Evolutionary conservation across 805 yeast species (phyloP).

Genomic region (Helenozyma rhizophorensis): DNA sequence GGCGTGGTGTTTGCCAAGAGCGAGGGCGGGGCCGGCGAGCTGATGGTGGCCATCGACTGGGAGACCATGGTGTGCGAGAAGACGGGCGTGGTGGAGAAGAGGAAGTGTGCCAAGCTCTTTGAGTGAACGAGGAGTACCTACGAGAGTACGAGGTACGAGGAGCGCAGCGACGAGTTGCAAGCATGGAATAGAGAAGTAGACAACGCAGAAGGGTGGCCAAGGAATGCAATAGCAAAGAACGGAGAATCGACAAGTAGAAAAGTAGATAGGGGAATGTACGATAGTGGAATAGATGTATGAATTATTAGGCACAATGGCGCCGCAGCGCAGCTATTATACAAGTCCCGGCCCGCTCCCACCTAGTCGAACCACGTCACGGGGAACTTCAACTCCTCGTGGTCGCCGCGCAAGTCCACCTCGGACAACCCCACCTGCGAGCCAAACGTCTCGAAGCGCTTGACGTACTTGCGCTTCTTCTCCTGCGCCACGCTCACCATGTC

Average conservation of each 20-base stretch:
- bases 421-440: slow-evolving; percentile 76
- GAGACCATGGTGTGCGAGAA: slow-evolving; percentile 81
- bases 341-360: too few relatives aligned
- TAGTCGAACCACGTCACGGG: slow-evolving; percentile 19
- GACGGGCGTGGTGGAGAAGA: slow-evolving; percentile 68
- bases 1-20: slow-evolving; percentile 90
- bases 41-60: slow-evolving; percentile 92
- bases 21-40: slow-evolving; percentile 62
- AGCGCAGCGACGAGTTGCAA: too few relatives aligned
- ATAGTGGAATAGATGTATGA: too few relatives aligned
- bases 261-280: too few relatives aligned
- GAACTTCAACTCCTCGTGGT: slow-evolving; percentile 23
- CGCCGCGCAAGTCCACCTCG: slow-evolving; percentile 70
- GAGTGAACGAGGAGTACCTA: too few relatives aligned
- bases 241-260: too few relatives aligned
- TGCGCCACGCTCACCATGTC: slow-evolving; percentile 57
- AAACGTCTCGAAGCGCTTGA: slow-evolving; percentile 63
- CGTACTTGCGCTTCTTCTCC: slow-evolving; percentile 56
- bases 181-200: too few relatives aligned
- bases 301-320: too few relatives aligned
- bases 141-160: too few relatives aligned
- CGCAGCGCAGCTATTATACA: too few relatives aligned
- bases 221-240: too few relatives aligned
- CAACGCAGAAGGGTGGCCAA: too few relatives aligned
- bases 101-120: slow-evolving; percentile 93